Evolutionary conservation across 495 filamentous ascomycete genomes (phyloP).

Genomic region (Geoglossum glabrum): DNA sequence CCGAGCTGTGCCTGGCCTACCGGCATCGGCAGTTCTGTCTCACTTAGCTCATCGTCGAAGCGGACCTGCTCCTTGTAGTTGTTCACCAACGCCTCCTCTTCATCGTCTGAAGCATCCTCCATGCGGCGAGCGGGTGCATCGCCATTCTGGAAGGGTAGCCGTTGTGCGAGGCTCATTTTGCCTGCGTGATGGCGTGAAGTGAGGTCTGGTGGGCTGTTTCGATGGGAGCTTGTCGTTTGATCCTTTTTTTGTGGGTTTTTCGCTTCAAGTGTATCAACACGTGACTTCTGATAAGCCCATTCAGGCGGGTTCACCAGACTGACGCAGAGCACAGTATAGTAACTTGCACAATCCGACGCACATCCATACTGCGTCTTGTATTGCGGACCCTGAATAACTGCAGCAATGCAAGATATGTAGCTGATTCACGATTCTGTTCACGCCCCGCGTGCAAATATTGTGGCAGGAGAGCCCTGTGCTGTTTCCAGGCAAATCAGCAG

Average conservation of each 20-base stretch:
- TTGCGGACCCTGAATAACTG: no score
- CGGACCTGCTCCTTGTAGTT: slow-evolving; percentile 91
- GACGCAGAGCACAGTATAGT: no score
- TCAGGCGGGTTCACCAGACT: no score
- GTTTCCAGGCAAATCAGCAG: no score
- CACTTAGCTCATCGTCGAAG: slow-evolving; percentile 45
- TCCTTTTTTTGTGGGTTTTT: neutral
- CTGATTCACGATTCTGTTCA: no score
- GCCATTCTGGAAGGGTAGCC: slow-evolving; percentile 16
- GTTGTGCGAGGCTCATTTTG: slow-evolving; percentile 24
- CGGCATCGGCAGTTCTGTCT: slow-evolving; percentile 11
- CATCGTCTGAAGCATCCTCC: slow-evolving; percentile 72
- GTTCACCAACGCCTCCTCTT: slow-evolving; percentile 83
- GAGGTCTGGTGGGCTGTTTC: neutral
- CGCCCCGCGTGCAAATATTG: no score
- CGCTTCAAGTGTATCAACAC: neutral
- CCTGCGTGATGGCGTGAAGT: neutral
- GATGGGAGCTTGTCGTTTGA: neutral
- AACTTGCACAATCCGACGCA: no score
- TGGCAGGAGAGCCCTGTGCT: no score
- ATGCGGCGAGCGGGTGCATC: slow-evolving; percentile 18
- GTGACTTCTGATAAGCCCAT: neutral
- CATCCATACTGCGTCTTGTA: no score
- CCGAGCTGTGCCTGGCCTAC: slow-evolving; percentile 8
- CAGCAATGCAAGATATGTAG: no score